These are phyloP conservation scores for Polygonum maritimum DNA, from an alignment of 148 eudicot species.

Conservation along the genomic window DNA sequence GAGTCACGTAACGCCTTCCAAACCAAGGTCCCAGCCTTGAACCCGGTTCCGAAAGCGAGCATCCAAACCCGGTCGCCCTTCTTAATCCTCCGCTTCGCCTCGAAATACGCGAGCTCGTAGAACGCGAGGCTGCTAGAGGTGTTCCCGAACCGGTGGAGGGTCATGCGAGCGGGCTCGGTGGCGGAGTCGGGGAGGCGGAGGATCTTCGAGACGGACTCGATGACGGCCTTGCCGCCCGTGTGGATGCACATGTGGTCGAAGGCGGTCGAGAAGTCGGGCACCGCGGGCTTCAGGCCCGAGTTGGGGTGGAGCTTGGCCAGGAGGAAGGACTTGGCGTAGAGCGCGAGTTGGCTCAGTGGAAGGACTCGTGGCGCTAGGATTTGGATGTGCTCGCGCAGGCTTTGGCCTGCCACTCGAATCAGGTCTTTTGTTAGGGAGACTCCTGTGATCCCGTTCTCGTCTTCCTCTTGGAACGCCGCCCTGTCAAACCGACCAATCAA, in stretches of 20 bases:
- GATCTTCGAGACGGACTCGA: constrained; percentile 45
- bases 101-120: constrained; percentile 67
- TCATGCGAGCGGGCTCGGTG: constrained; percentile 76
- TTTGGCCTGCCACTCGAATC: constrained; percentile 51
- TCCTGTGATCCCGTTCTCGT: constrained; percentile 46
- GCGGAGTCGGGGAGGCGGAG: constrained; percentile 26
- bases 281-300: constrained; percentile 40
- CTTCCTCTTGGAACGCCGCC: constrained; percentile 75
- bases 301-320: constrained; percentile 14
- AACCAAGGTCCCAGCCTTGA: constrained; percentile 67
- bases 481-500: not conserved
- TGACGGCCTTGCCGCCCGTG: constrained; percentile 84
- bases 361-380: constrained; percentile 54
- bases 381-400: constrained; percentile 38
- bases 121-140: constrained; percentile 71
- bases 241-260: constrained; percentile 72
- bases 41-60: constrained; percentile 79
- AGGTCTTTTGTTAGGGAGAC: constrained; percentile 65
- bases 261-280: constrained; percentile 58
- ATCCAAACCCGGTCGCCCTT: constrained; percentile 64
- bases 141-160: constrained; percentile 65
- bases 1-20: constrained; percentile 52
- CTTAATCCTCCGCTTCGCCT: constrained; percentile 47
- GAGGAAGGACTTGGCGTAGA: constrained; percentile 25
- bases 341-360: constrained; percentile 46